Conservation (phyloP, 257 asterid species). For the Lantana camara region DNA sequence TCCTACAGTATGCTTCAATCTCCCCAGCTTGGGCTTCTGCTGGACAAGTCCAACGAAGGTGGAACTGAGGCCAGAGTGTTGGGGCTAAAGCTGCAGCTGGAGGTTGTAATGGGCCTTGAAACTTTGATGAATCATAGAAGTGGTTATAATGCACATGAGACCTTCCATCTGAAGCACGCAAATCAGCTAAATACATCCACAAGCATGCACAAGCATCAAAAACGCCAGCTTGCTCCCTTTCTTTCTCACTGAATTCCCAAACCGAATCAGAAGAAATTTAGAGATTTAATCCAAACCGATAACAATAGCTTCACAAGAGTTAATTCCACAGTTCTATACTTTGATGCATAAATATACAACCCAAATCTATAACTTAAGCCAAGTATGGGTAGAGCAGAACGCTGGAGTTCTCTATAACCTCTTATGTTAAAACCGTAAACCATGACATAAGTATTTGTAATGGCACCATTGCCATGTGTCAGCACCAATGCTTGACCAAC, state of each 20-base stretch:
- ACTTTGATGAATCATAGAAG: conserved; percentile 78
- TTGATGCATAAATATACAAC: too few species aligned
- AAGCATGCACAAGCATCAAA: conserved; percentile 85
- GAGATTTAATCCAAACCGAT: conserved; percentile 6
- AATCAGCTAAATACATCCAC: conserved; percentile 81
- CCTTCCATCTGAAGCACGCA: conserved; percentile 72
- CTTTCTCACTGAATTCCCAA: conserved; percentile 69
- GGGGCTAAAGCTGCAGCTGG: conserved; percentile 99
- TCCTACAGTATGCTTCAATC: conserved; percentile 81
- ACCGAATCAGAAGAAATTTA: conserved; percentile 5
- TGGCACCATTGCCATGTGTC: neutral
- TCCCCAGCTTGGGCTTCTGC: conserved; percentile 91
- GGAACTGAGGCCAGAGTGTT: conserved; percentile 97
- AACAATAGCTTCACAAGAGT: neutral
- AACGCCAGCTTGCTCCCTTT: conserved; percentile 88
- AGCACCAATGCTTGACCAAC: conserved; percentile 4
- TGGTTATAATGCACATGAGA: conserved; percentile 80
- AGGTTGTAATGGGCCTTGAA: conserved; percentile 72
- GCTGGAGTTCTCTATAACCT: neutral
- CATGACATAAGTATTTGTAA: neutral
- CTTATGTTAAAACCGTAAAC: neutral
- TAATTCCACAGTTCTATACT: neutral
- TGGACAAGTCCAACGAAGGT: conserved; percentile 98
- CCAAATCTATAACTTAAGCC: too few species aligned
- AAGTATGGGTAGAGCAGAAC: conserved; percentile 18